phyloP scores from a whole-genome alignment of 129 eudicot species.

The Calendula officinalis region DNA sequence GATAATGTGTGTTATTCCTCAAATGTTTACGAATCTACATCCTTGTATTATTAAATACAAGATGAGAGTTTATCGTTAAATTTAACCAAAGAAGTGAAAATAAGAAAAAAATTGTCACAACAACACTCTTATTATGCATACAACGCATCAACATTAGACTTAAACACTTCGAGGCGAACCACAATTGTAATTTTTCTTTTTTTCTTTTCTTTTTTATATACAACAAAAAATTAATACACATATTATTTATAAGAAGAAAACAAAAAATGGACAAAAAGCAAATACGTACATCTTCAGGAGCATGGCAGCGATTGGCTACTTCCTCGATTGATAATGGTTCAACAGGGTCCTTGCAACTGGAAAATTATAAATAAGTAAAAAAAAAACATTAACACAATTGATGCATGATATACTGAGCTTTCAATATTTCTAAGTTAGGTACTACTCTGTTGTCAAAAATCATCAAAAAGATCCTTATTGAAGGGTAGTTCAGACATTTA shows the following conservation, averaged over 20 bases:
- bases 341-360: slow-evolving; percentile 94
- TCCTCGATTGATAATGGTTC: slow-evolving; percentile 87
- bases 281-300: slow-evolving; percentile 64
- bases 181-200: not conserved
- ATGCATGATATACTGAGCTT: not conserved
- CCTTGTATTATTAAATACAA: too few species aligned
- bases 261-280: not conserved
- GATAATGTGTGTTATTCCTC: too few species aligned
- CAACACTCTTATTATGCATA: too few species aligned
- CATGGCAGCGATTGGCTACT: slow-evolving; percentile 96
- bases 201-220: too few species aligned
- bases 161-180: slow-evolving; percentile 19
- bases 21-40: too few species aligned
- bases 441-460: not conserved
- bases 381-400: not conserved
- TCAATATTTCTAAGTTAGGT: not conserved
- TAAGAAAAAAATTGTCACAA: too few species aligned
- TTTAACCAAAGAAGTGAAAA: too few species aligned
- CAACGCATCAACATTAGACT: slow-evolving; percentile 14
- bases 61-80: too few species aligned
- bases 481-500: not conserved
- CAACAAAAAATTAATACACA: not conserved
- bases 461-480: not conserved
- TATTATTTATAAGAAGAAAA: not conserved
- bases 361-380: slow-evolving; percentile 10